These are phyloP conservation scores for Botrytis byssoidea DNA, from an alignment of 2,329 filamentous ascomycete species.

Conservation along the genomic window DNA sequence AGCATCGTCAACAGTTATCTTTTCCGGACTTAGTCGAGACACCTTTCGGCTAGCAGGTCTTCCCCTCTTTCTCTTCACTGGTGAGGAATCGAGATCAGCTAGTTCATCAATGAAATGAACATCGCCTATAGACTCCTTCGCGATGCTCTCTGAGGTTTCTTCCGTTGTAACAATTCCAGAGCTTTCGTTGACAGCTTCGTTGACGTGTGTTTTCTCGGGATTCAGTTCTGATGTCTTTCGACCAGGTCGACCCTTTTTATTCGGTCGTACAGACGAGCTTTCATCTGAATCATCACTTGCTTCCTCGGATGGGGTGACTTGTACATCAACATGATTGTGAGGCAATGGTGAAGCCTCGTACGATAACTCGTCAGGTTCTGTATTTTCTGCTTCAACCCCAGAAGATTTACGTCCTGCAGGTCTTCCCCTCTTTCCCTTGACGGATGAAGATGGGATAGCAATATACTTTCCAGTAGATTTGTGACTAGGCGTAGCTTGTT, in stretches of 20 bases:
- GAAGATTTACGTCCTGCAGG: background rate
- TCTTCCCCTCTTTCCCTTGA: constrained; percentile 10
- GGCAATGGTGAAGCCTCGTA: background rate
- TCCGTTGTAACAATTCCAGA: background rate
- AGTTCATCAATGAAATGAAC: background rate
- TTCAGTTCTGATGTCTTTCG: background rate
- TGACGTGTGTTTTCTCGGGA: background rate
- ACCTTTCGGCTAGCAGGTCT: background rate
- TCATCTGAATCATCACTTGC: background rate
- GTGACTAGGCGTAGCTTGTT: background rate
- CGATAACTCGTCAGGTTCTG: background rate
- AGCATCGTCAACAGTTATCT: background rate
- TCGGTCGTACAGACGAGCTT: background rate
- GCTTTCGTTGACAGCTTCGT: background rate
- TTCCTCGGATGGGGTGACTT: background rate
- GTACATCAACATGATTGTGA: background rate
- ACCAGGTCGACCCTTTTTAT: constrained; percentile 6
- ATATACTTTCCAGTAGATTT: background rate
- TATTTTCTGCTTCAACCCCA: background rate
- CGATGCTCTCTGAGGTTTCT: background rate
- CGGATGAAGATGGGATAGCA: background rate
- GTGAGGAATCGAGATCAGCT: background rate
- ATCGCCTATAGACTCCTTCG: background rate
- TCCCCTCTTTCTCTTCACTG: constrained; percentile 4
- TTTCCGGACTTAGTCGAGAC: background rate